phyloP scores from a whole-genome alignment of 176 grass and related monocot species.

The Typha latifolia region DNA sequence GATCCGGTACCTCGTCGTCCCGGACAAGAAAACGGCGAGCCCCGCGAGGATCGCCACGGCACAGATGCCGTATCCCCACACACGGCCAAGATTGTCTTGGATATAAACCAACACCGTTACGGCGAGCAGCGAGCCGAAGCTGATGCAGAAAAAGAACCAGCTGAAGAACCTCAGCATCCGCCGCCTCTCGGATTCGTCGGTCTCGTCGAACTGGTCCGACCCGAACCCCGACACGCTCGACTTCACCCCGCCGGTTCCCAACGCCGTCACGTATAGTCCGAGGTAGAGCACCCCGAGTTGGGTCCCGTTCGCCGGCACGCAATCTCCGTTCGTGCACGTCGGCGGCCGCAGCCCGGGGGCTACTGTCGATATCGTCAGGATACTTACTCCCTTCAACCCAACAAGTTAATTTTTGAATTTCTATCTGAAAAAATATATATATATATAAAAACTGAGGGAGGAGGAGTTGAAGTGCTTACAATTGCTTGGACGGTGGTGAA shows the following conservation, averaged over 20 bases:
- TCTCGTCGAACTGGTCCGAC: slow-evolving; percentile 93
- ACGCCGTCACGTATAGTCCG: slow-evolving; percentile 79
- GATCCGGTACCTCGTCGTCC: slow-evolving; percentile 65
- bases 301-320: slow-evolving; percentile 33
- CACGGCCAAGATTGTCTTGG: slow-evolving; percentile 68
- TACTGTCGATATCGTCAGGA: slow-evolving; percentile 73
- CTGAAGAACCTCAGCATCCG: slow-evolving; percentile 85
- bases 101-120: slow-evolving; percentile 89
- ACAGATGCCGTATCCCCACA: slow-evolving; percentile 61
- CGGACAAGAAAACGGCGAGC: slow-evolving; percentile 45
- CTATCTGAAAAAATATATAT: no score
- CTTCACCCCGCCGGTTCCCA: slow-evolving; percentile 86
- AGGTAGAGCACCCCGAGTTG: slow-evolving; percentile 85
- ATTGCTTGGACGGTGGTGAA: slow-evolving; percentile 70
- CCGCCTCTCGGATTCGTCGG: slow-evolving; percentile 39
- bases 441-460: no score
- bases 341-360: slow-evolving; percentile 51
- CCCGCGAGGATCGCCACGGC: slow-evolving; percentile 47
- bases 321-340: slow-evolving; percentile 30
- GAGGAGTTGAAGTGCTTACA: slow-evolving; percentile 18
- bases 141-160: slow-evolving; percentile 99
- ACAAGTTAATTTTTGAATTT: no score
- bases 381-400: slow-evolving; percentile 47
- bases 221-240: slow-evolving; percentile 93
- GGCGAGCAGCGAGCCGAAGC: slow-evolving; percentile 76